phyloP scores from a whole-genome alignment of 208 protist genomes.

The Angomonas deanei region DNA sequence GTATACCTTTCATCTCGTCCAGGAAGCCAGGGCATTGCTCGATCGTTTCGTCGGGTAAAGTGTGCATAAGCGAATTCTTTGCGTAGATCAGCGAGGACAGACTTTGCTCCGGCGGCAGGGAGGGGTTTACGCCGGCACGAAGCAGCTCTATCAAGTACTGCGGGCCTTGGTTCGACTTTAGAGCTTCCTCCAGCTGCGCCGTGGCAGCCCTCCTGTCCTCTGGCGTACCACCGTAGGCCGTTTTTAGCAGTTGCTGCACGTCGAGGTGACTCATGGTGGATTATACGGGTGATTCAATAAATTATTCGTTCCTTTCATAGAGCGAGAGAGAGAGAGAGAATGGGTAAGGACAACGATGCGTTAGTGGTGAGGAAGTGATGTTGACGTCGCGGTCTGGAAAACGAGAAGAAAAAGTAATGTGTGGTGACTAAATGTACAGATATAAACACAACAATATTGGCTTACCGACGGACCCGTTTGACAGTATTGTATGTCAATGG shows the following conservation, averaged over 20 bases:
- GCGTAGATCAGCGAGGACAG: constrained; percentile 79
- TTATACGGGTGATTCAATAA: too few species aligned
- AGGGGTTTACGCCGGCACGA: constrained; percentile 37
- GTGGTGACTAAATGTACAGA: too few species aligned
- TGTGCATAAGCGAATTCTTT: constrained; percentile 76
- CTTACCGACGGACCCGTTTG: too few species aligned
- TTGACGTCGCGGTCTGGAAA: too few species aligned
- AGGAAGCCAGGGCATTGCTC: constrained; percentile 25
- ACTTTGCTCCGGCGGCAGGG: constrained; percentile 48
- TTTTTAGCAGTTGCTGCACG: constrained; percentile 62
- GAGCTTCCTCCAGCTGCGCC: constrained; percentile 38
- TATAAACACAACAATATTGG: too few species aligned
- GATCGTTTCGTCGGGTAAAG: constrained; percentile 44
- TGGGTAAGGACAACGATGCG: too few species aligned
- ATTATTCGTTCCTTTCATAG: constrained; percentile 6
- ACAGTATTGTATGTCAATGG: too few species aligned
- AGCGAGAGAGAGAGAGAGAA: background rate
- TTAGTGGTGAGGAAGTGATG: too few species aligned
- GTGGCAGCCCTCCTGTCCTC: constrained; percentile 66
- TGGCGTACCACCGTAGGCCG: constrained; percentile 74
- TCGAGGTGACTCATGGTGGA: constrained; percentile 19
- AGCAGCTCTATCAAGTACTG: constrained; percentile 57
- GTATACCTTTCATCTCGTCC: constrained; percentile 47
- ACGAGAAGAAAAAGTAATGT: too few species aligned
- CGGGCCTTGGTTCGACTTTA: constrained; percentile 40